Evolutionary conservation across 352 stramenopile species (phyloP).

Genomic region (Globisporangium acanthophoron): DNA sequence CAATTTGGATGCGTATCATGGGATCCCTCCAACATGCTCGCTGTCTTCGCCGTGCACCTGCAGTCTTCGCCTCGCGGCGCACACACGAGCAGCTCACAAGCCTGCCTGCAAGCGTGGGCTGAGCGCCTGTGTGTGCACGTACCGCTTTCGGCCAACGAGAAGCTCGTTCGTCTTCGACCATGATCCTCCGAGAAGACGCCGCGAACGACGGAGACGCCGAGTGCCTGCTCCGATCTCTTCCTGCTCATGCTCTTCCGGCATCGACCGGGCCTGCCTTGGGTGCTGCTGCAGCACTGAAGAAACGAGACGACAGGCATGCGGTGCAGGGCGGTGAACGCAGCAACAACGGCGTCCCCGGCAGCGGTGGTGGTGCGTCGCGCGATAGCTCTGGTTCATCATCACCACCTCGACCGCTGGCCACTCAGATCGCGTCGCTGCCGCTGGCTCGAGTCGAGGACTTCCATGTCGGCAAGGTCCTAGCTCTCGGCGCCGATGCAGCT

Average conservation of each 20-base stretch:
- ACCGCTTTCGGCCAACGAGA: too few species aligned
- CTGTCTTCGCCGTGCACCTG: too few species aligned
- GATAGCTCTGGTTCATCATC: not conserved
- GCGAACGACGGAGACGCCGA: not conserved
- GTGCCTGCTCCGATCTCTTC: not conserved
- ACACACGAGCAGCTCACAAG: too few species aligned
- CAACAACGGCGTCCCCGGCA: not conserved
- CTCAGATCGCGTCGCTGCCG: conserved; percentile 24
- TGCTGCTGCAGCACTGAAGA: not conserved
- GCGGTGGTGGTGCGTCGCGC: too few species aligned
- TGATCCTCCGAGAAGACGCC: not conserved
- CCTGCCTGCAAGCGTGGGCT: too few species aligned
- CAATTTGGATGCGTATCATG: too few species aligned
- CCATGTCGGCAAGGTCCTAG: conserved; percentile 43
- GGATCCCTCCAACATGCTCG: too few species aligned
- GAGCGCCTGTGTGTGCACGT: too few species aligned
- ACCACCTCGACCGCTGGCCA: not conserved
- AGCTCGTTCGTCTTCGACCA: not conserved
- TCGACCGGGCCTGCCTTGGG: not conserved
- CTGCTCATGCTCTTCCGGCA: not conserved
- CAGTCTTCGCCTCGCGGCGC: too few species aligned
- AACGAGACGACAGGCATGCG: not conserved
- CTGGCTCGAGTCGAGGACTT: conserved; percentile 35
- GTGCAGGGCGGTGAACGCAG: not conserved
- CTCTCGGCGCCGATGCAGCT: conserved; percentile 7